Percentiles rank a stretch among this genome's conserved stretches.
phyloP scores from a whole-genome alignment of 768 basidiomycete species.

The Tremella mesenterica region DNA sequence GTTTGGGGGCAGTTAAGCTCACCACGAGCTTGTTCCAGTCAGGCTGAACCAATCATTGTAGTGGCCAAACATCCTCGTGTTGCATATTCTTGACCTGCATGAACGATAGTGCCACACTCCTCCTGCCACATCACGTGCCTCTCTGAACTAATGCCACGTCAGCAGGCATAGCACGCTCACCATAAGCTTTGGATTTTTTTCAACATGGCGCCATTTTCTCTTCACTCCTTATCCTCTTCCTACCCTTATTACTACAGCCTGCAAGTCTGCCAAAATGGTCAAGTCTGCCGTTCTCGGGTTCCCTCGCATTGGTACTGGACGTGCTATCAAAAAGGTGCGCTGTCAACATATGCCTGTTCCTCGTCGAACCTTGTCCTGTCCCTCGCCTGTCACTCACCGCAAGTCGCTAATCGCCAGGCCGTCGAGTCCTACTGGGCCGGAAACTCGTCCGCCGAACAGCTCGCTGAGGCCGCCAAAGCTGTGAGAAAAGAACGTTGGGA shows the following conservation, averaged over 20 bases:
- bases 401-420: conserved; percentile 51
- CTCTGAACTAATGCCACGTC: no score
- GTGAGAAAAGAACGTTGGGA: conserved; percentile 85
- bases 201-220: background rate
- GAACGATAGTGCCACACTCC: no score
- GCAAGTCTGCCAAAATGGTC: conserved; percentile 53
- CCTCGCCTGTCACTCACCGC: background rate
- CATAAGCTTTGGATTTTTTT: no score
- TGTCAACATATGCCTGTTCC: background rate
- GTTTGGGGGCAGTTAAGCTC: no score
- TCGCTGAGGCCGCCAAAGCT: conserved; percentile 76
- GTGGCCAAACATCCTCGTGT: no score
- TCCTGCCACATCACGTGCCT: no score
- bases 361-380: background rate
- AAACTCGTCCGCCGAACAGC: conserved; percentile 76
- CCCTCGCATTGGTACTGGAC: conserved; percentile 69
- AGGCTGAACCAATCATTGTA: no score
- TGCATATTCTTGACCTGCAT: no score
- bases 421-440: conserved; percentile 97
- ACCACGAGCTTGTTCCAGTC: no score
- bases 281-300: conserved; percentile 79
- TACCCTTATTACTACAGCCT: background rate
- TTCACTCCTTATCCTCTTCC: background rate
- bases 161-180: no score
- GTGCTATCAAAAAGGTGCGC: conserved; percentile 33